Evolutionary conservation across 2,329 filamentous ascomycete genomes (phyloP), one percentile per base, ranked within the genome.

Genomic region (Epichloe festucae): DNA sequence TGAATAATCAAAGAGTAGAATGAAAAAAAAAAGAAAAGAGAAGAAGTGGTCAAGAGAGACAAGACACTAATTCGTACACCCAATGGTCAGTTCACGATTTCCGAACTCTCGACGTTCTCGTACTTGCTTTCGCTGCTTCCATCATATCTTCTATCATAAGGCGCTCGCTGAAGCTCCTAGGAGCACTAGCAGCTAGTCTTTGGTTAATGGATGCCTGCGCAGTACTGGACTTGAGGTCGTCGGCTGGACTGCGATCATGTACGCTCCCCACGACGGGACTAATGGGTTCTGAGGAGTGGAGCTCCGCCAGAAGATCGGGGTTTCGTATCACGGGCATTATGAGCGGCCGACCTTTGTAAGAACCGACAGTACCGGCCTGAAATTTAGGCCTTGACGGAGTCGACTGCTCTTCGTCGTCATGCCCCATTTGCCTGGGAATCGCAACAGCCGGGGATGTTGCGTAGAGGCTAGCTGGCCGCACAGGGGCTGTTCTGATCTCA

Each of bases 311-410:
- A 1, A 79, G 50, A 21, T 74, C 70, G 8, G 73, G 68, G 47
- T 75, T 70, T 46, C 69, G 70, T 45, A 80, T 70, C 14, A 79
- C 67, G 2, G 73, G 71, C 65, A 79, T 76, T 38, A 70, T 67
- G 46, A 81, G 72, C 14, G 76, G 70, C 19, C 70, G 70, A 43
- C 76, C 76, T 58, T 72, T 76, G 57, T 77, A 78, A n/a, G 76
- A 79, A 3, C 76, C 76, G 14, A 75, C 61, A 6, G 73, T 74
- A 17, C 69, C 68, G 21, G 67, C 61, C 43, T 67, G 61, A 49
- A 67, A 67, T 45, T 64, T 67, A 46, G 67, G 57, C 4, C 57
- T 57, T 3, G 67, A 61, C 11, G 66, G 61, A n/a, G 63, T 62
- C 41, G 59, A 53, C 27, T 60, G 59, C 51, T 63, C 66, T 46